These are phyloP conservation scores for Agaricus subrufescens DNA, from an alignment of 768 basidiomycete species.

Conservation along the genomic window DNA sequence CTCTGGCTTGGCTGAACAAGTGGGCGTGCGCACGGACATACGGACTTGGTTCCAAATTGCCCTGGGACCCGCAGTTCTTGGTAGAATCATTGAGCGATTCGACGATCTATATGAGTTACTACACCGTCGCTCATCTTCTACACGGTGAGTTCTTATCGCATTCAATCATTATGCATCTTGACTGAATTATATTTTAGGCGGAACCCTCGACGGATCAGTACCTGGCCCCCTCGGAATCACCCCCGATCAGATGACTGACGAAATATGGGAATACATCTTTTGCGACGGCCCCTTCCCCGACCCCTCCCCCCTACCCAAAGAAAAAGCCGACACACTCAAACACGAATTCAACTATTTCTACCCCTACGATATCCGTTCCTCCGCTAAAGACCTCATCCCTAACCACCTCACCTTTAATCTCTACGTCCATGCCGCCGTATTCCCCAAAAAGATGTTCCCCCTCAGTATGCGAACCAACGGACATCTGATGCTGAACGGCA, in stretches of 20 bases:
- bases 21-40: constrained; percentile 99
- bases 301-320: constrained; percentile 57
- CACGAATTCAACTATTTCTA: constrained; percentile 97
- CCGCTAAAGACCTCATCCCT: constrained; percentile 93
- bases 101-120: constrained; percentile 98
- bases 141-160: constrained; percentile 55
- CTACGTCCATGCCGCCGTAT: constrained; percentile 94
- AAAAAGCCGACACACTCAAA: constrained; percentile 81
- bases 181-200: constrained; percentile 33
- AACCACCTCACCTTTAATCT: constrained; percentile 93
- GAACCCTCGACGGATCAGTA: constrained; percentile 71
- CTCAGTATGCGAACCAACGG: constrained; percentile 92
- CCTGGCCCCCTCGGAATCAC: constrained; percentile 83
- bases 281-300: constrained; percentile 73
- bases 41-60: constrained; percentile 90
- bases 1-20: constrained; percentile 91
- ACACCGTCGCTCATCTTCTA: constrained; percentile 87
- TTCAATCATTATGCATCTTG: neutral
- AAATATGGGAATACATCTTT: constrained; percentile 95
- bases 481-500: constrained; percentile 93
- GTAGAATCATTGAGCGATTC: constrained; percentile 97
- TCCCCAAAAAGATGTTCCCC: constrained; percentile 90
- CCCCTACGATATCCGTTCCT: constrained; percentile 96
- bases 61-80: constrained; percentile 95
- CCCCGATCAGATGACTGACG: constrained; percentile 93